Evolutionary conservation across 768 basidiomycete species (phyloP).

Genomic region (Psilocybe tampanensis): DNA sequence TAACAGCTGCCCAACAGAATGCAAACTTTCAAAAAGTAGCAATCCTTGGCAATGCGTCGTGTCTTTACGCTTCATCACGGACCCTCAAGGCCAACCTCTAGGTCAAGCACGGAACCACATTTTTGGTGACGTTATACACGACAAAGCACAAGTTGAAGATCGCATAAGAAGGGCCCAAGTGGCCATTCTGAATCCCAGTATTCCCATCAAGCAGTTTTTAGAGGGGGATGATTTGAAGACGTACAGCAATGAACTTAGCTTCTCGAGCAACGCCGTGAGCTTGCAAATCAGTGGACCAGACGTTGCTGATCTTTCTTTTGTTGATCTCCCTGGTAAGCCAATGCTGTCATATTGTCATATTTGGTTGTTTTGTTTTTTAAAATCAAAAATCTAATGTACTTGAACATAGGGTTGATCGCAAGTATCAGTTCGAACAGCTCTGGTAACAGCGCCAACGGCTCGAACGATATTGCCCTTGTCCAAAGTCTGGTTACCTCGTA

Average conservation of each 20-base stretch:
- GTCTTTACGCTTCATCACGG: constrained; percentile 45
- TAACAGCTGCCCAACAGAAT: constrained; percentile 59
- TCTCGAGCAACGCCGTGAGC: constrained; percentile 60
- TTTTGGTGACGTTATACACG: constrained; percentile 52
- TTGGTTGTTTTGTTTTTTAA: not conserved
- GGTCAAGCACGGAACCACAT: constrained; percentile 38
- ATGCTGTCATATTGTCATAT: not conserved
- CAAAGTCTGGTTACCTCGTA: constrained; percentile 58
- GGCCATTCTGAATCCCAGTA: constrained; percentile 64
- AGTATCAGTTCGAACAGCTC: constrained; percentile 48
- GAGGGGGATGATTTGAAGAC: constrained; percentile 27
- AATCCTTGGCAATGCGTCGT: constrained; percentile 53
- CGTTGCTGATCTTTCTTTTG: constrained; percentile 66
- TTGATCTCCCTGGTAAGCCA: constrained; percentile 56
- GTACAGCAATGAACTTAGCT: constrained; percentile 30
- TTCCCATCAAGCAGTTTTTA: constrained; percentile 37
- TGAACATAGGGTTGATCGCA: constrained; percentile 54
- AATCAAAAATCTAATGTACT: not conserved
- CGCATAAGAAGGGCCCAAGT: constrained; percentile 66
- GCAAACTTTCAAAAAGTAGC: constrained; percentile 45
- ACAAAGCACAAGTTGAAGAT: constrained; percentile 61
- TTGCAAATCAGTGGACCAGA: constrained; percentile 60
- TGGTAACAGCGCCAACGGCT: constrained; percentile 40
- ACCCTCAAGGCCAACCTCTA: constrained; percentile 38
- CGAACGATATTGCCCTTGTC: constrained; percentile 64